phyloP scores from a whole-genome alignment of 257 asterid genomes.

The Marsdenia floribunda region DNA sequence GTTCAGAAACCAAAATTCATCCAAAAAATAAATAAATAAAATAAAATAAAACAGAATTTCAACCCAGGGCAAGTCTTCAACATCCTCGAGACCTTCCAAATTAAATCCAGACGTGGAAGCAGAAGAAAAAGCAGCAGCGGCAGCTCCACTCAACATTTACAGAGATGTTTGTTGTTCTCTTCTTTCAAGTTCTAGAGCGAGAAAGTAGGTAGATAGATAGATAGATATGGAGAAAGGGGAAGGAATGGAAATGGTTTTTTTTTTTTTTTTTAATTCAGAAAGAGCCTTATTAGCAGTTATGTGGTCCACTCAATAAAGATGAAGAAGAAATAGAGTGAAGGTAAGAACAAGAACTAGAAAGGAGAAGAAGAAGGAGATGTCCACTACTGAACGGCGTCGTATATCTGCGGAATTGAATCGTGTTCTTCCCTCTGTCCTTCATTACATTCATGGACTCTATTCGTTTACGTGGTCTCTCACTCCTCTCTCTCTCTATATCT shows the following conservation, averaged over 20 bases:
- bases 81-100: constrained; percentile 68
- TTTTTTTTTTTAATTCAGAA: no score
- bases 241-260: no score
- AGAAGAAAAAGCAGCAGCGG: background rate
- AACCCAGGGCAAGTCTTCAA: constrained; percentile 68
- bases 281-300: background rate
- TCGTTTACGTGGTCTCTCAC: constrained; percentile 68
- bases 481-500: constrained; percentile 9
- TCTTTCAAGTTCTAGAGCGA: background rate
- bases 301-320: background rate
- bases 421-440: constrained; percentile 54
- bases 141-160: constrained; percentile 33
- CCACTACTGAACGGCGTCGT: constrained; percentile 26
- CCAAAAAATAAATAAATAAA: background rate
- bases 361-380: background rate
- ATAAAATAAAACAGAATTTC: constrained; percentile 4
- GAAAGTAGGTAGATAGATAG: background rate
- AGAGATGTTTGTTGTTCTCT: background rate
- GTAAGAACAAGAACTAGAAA: background rate
- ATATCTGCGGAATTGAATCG: constrained; percentile 23
- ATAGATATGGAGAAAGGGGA: background rate
- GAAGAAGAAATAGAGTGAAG: background rate
- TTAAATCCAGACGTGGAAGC: constrained; percentile 36
- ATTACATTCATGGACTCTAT: constrained; percentile 59
- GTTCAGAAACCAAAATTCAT: constrained; percentile 16